Evolutionary conservation across 805 yeast species (phyloP).

Genomic region (Candida parachauliodes): DNA sequence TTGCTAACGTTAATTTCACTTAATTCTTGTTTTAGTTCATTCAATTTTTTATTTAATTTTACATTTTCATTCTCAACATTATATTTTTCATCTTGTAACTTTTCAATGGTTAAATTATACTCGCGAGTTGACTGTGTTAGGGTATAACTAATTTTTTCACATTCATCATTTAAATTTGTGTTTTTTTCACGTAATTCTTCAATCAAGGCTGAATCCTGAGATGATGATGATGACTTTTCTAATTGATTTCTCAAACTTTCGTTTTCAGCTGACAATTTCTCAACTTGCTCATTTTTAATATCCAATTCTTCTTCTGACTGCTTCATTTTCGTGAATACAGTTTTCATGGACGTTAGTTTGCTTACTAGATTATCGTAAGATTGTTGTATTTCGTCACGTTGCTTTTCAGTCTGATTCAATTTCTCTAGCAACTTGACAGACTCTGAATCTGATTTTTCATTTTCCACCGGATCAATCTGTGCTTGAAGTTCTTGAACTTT

Average conservation of each 20-base stretch:
- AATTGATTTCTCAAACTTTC: slow-evolving; percentile 15
- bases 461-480: too few species aligned
- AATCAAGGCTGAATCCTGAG: slow-evolving; percentile 8
- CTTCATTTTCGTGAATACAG: slow-evolving; percentile 69
- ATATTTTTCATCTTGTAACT: slow-evolving; percentile 36
- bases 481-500: background rate
- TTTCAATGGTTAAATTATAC: slow-evolving; percentile 30
- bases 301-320: slow-evolving; percentile 63
- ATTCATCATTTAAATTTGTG: slow-evolving; percentile 47
- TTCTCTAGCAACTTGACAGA: slow-evolving; percentile 2
- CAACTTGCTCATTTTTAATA: slow-evolving; percentile 44
- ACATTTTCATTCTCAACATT: slow-evolving; percentile 36
- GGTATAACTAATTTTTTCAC: slow-evolving; percentile 46
- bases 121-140: slow-evolving; percentile 37
- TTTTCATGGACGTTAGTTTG: slow-evolving; percentile 68
- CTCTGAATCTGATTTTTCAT: background rate
- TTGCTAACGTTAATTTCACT: slow-evolving; percentile 38
- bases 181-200: slow-evolving; percentile 21
- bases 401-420: slow-evolving; percentile 23
- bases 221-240: slow-evolving; percentile 7
- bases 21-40: slow-evolving; percentile 37
- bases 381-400: slow-evolving; percentile 53
- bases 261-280: slow-evolving; percentile 21
- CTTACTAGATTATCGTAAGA: slow-evolving; percentile 61
- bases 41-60: slow-evolving; percentile 35